These are phyloP conservation scores for Penicillium atrosanguineum DNA, from an alignment of 495 filamentous ascomycete genomes.

Conservation along the genomic window DNA sequence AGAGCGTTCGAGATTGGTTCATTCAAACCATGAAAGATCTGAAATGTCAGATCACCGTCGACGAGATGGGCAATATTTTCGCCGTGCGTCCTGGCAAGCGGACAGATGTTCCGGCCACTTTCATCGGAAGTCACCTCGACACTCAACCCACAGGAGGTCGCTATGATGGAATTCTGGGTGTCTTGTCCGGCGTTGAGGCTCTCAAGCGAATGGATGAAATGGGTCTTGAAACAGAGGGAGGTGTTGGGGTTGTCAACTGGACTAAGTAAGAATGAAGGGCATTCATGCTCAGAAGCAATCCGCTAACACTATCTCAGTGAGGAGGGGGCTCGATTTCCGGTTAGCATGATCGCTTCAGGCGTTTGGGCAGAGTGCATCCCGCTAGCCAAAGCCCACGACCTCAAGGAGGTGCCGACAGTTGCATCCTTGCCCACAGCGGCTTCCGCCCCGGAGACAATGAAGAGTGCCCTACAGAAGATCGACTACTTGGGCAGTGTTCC, in stretches of 20 bases:
- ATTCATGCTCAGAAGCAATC: neutral
- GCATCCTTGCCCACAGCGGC: conserved; percentile 41
- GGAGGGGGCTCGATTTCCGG: conserved; percentile 77
- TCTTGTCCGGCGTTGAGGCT: conserved; percentile 69
- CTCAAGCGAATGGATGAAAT: conserved; percentile 67
- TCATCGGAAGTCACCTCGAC: conserved; percentile 72
- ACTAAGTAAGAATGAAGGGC: conserved; percentile 54
- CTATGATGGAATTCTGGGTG: conserved; percentile 73
- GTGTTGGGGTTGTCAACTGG: conserved; percentile 76
- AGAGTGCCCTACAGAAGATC: conserved; percentile 65
- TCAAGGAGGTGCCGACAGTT: conserved; percentile 53
- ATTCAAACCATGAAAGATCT: conserved; percentile 60
- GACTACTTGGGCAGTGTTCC: conserved; percentile 62
- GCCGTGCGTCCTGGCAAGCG: conserved; percentile 61
- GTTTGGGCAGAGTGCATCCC: conserved; percentile 73
- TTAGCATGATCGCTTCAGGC: conserved; percentile 72
- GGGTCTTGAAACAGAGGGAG: conserved; percentile 65
- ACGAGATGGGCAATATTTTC: conserved; percentile 76
- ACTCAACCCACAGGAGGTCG: conserved; percentile 75
- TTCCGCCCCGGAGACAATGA: conserved; percentile 60
- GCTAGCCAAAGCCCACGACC: conserved; percentile 58
- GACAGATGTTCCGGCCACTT: conserved; percentile 57
- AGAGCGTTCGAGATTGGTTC: conserved; percentile 73
- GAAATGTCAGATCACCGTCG: conserved; percentile 60
- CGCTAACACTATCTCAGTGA: conserved; percentile 44